Evolutionary conservation across 2,329 filamentous ascomycete genomes (phyloP), one percentile per base, ranked within the genome.

Genomic region (Cytospora paraplurivora): DNA sequence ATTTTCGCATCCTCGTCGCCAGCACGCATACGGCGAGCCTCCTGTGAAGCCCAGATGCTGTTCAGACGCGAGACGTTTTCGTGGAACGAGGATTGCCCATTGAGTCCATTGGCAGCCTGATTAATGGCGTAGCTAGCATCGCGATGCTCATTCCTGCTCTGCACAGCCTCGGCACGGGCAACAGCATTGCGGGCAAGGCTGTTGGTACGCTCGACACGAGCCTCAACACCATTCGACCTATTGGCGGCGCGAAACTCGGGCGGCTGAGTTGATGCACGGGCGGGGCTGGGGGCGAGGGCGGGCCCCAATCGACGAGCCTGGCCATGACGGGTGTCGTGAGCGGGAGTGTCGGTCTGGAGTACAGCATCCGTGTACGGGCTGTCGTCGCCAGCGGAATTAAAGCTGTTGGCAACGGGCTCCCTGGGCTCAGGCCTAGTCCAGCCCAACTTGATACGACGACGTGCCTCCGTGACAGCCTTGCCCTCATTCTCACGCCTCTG

Each of bases 11-110:
- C 82, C 17, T 86, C 79, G 11, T 76, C 72, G 3, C 74, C 77
- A 7, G 74, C 74, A 41, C 76, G 76, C 60, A 79, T 73, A 3
- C 81, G 76, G 11, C 80, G 73, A 2, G 76, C 76, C 69, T 86
- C 83, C 66, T 86, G 83, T 1, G 79, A 76, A 0, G 76, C 79
- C 84, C 84, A 87, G 0, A 86, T 78, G 65, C 80, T 79, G 67
- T 86, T 83, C 27, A 86, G 76, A 1, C 82, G 78, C 59, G 79
- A 78, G 66, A 85, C 76, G 27, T 84, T 79, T 62, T 85, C 80
- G 63, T 79, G 76, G 64, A 85, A 80, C 12, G 70, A 66, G 55
- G 71, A 62, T 56, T 72, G 64, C 19, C 52, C 37, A 13, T 63
- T 58, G 33, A 59, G 50, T 32, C 41, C 62, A 32, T 63, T 58